Conservation (phyloP, 768 basidiomycete species). For the Mycena polygramma region DNA sequence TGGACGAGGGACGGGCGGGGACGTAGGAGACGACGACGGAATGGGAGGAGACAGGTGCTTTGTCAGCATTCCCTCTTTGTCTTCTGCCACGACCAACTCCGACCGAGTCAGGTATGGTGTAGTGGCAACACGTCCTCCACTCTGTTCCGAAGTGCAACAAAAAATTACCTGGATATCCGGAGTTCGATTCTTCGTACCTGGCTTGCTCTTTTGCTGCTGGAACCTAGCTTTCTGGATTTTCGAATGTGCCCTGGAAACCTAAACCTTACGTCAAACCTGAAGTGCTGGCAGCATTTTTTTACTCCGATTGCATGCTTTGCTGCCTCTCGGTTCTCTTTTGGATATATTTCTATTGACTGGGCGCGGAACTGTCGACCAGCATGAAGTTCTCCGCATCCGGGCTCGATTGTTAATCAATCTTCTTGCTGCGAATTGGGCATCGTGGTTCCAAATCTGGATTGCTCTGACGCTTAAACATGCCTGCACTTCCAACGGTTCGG, state of each 20-base stretch:
- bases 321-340: no score
- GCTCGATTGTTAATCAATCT: no score
- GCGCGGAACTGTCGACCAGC: not conserved
- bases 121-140: conserved; percentile 11
- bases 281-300: not conserved
- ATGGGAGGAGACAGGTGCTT: conserved; percentile 1
- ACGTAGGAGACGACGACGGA: conserved; percentile 20
- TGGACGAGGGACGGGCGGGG: conserved; percentile 6
- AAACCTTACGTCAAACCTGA: no score
- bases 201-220: not conserved
- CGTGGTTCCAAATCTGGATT: no score
- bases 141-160: conserved; percentile 27
- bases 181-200: conserved; percentile 21
- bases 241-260: no score
- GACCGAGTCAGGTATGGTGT: conserved; percentile 11
- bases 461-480: no score
- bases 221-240: not conserved
- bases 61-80: conserved; percentile 6
- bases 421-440: no score
- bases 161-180: conserved; percentile 6
- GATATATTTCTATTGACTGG: not conserved
- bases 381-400: no score
- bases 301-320: no score
- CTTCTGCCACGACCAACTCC: not conserved
- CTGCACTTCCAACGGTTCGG: not conserved